These are phyloP conservation scores for Leccinum olivaceopallidum DNA, from an alignment of 768 basidiomycete genomes.

Conservation along the genomic window DNA sequence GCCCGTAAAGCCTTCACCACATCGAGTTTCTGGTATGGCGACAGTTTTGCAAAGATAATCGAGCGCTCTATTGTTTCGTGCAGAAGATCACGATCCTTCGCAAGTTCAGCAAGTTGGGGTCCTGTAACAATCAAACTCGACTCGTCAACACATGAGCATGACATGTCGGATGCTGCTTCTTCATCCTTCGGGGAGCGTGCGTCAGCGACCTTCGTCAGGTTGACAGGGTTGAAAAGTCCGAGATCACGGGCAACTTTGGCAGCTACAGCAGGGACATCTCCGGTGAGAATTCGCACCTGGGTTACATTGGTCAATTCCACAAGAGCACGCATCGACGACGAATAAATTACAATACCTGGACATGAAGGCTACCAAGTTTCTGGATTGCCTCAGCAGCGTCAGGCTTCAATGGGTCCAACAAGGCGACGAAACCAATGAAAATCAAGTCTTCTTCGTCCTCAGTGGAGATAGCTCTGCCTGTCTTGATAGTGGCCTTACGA, in stretches of 20 bases:
- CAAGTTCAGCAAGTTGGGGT: slow-evolving; percentile 29
- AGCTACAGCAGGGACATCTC: slow-evolving; percentile 36
- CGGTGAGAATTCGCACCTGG: slow-evolving; percentile 38
- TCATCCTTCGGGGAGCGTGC: slow-evolving; percentile 25
- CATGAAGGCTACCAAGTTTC: slow-evolving; percentile 28
- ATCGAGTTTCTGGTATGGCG: slow-evolving; percentile 35
- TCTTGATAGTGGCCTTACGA: slow-evolving; percentile 22
- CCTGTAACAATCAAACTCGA: slow-evolving; percentile 30
- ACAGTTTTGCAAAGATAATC: slow-evolving; percentile 33
- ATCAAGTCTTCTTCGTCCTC: slow-evolving; percentile 32
- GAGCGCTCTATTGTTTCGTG: slow-evolving; percentile 33
- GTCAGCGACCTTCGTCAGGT: slow-evolving; percentile 9
- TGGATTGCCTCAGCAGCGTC: slow-evolving; percentile 34
- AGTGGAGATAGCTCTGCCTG: slow-evolving; percentile 13
- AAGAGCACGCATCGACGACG: neutral
- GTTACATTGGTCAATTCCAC: slow-evolving; percentile 8
- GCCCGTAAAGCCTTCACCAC: slow-evolving; percentile 33
- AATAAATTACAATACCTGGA: slow-evolving; percentile 26
- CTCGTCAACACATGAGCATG: slow-evolving; percentile 18
- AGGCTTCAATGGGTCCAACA: slow-evolving; percentile 33
- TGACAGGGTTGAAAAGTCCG: slow-evolving; percentile 30
- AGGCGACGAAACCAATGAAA: slow-evolving; percentile 32
- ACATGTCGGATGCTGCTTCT: slow-evolving; percentile 18
- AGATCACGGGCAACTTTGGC: slow-evolving; percentile 40
- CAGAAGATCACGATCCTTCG: slow-evolving; percentile 27